Evolutionary conservation across 2,329 filamentous ascomycete species (phyloP).

Genomic region (Curvularia sp.): DNA sequence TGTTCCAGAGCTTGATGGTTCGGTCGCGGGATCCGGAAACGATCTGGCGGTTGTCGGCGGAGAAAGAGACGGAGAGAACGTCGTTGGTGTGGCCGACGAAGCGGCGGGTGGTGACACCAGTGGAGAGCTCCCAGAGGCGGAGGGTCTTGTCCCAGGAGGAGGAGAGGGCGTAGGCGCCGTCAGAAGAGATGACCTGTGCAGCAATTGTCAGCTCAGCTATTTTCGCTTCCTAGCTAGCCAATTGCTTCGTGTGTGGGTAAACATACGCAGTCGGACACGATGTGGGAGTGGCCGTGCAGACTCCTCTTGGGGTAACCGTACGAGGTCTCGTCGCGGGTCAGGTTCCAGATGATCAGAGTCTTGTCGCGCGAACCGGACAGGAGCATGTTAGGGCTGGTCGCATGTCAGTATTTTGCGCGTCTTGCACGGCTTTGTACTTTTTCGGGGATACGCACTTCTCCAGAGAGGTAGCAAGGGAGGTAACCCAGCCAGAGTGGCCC

Average conservation of each 20-base stretch:
- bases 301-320: slow-evolving; percentile 99
- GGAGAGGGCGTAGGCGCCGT: slow-evolving; percentile 98
- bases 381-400: slow-evolving; percentile 93
- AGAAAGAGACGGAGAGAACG: slow-evolving; percentile 99
- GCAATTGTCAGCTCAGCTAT: slow-evolving; percentile 43
- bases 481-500: slow-evolving; percentile 99
- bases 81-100: slow-evolving; percentile 99
- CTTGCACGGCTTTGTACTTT: slow-evolving; percentile 10
- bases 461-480: slow-evolving; percentile 95
- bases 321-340: slow-evolving; percentile 96
- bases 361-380: slow-evolving; percentile 97
- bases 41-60: slow-evolving; percentile 99
- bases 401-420: slow-evolving; percentile 44
- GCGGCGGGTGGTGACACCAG: slow-evolving; percentile 94
- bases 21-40: slow-evolving; percentile 98
- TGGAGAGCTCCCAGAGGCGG: slow-evolving; percentile 98
- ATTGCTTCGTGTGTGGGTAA: slow-evolving; percentile 33
- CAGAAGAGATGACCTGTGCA: slow-evolving; percentile 93
- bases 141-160: slow-evolving; percentile 99
- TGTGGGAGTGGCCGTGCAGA: slow-evolving; percentile 98
- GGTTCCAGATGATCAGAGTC: slow-evolving; percentile 99
- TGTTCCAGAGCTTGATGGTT: slow-evolving; percentile 99
- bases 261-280: slow-evolving; percentile 99
- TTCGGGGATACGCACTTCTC: slow-evolving; percentile 73
- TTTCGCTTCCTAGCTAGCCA: slow-evolving; percentile 33